These are phyloP conservation scores for Grosmannia huntii DNA, from an alignment of 2,329 filamentous ascomycete species.

Conservation along the genomic window DNA sequence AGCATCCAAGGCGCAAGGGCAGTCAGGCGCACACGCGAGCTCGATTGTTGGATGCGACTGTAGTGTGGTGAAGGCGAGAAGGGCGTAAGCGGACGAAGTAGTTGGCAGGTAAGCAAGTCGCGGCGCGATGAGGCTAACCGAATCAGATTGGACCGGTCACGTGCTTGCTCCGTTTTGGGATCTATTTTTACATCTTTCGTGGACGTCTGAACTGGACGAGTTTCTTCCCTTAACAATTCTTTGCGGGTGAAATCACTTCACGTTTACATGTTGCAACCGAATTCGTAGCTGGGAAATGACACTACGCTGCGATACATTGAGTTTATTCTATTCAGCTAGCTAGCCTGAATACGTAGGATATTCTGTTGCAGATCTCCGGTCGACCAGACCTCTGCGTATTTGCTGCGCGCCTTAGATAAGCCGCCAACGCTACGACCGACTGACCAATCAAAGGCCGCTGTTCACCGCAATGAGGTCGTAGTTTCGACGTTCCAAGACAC, in stretches of 20 bases:
- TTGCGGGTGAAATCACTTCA: too few species aligned
- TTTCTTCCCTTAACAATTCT: too few species aligned
- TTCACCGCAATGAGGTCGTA: neutral
- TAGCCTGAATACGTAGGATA: too few species aligned
- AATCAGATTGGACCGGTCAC: neutral
- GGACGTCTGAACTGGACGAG: too few species aligned
- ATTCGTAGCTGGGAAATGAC: too few species aligned
- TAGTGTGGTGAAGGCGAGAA: neutral
- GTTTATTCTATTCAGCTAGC: too few species aligned
- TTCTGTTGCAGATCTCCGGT: too few species aligned
- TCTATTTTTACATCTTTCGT: too few species aligned
- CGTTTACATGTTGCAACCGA: too few species aligned
- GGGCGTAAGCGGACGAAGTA: neutral
- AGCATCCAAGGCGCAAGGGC: neutral
- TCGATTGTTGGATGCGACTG: neutral
- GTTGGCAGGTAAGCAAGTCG: neutral
- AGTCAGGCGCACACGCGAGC: neutral
- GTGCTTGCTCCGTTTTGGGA: neutral
- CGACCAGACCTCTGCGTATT: too few species aligned
- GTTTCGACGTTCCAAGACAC: neutral
- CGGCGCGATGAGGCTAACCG: conserved; percentile 1
- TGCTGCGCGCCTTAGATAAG: too few species aligned
- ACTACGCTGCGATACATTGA: too few species aligned
- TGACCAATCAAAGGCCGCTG: neutral
- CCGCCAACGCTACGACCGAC: neutral